These are phyloP conservation scores for Ascobolus immersus DNA, from an alignment of 495 filamentous ascomycete genomes.

Conservation along the genomic window DNA sequence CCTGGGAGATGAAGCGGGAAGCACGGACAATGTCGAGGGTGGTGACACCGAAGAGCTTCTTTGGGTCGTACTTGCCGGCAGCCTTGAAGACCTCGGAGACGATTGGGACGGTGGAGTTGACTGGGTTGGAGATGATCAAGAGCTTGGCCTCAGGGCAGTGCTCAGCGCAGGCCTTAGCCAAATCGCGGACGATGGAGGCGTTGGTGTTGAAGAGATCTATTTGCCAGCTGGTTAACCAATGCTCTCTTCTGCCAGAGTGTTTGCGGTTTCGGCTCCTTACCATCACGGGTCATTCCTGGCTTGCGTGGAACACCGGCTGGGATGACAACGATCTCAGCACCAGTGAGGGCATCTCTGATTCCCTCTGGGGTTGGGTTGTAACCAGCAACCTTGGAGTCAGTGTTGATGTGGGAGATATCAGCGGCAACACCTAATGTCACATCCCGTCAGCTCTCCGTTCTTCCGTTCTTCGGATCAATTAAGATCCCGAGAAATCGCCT, in stretches of 20 bases:
- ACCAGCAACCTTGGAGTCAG: conserved; percentile 79
- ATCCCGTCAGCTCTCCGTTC: too few species aligned
- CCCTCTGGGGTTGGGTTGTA: conserved; percentile 55
- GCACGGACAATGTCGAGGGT: conserved; percentile 97
- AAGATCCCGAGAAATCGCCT: too few species aligned
- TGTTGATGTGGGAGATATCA: conserved; percentile 95
- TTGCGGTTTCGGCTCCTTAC: conserved; percentile 18
- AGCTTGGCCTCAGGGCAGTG: conserved; percentile 77
- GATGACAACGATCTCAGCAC: conserved; percentile 81
- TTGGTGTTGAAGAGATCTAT: conserved; percentile 98
- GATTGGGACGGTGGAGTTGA: conserved; percentile 98
- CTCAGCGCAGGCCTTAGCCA: conserved; percentile 84
- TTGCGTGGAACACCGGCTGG: conserved; percentile 96
- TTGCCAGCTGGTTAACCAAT: background rate
- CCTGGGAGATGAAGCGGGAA: conserved; percentile 81
- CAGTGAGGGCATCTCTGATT: conserved; percentile 52
- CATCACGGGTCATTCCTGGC: conserved; percentile 97
- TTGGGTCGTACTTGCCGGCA: conserved; percentile 86
- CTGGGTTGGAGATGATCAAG: conserved; percentile 93
- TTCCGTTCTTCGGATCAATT: too few species aligned
- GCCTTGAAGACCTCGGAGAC: conserved; percentile 88
- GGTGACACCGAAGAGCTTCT: conserved; percentile 95
- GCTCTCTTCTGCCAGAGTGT: background rate
- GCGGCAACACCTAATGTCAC: conserved; percentile 80
- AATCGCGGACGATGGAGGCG: conserved; percentile 93